Conservation (phyloP, 306 rosid genomes). For the Citrullus mucosospermus region DNA sequence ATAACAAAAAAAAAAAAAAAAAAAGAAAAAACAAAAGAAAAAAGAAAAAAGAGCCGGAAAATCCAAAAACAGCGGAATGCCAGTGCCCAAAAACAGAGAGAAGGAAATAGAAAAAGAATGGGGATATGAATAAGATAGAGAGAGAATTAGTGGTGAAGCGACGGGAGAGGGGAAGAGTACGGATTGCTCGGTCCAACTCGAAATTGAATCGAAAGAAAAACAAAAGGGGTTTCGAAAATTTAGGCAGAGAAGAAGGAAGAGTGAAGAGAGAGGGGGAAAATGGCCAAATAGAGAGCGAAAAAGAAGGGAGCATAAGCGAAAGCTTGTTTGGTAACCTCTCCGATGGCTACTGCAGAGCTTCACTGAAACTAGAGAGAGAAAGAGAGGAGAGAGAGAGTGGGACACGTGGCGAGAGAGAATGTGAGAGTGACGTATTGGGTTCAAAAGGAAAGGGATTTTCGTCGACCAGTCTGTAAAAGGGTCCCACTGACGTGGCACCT, state of each 20-base stretch:
- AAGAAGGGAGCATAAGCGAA: not conserved
- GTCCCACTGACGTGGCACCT: slow-evolving; percentile 11
- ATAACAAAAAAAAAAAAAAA: not conserved
- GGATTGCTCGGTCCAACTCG: slow-evolving; percentile 28
- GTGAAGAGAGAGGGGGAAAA: not conserved
- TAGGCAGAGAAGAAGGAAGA: slow-evolving; percentile 11
- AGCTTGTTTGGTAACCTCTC: not conserved
- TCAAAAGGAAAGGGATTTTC: slow-evolving; percentile 7
- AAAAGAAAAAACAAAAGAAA: not conserved
- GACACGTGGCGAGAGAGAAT: not conserved
- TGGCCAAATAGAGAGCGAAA: not conserved
- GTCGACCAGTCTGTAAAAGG: slow-evolving; percentile 14
- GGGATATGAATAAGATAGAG: not conserved
- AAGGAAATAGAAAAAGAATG: not conserved
- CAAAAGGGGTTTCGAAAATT: slow-evolving; percentile 5
- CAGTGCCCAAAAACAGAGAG: not conserved
- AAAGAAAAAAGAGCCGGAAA: not conserved
- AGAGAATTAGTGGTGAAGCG: slow-evolving; percentile 30
- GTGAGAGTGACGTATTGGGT: slow-evolving; percentile 17
- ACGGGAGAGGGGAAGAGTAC: slow-evolving; percentile 19
- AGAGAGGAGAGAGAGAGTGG: not conserved
- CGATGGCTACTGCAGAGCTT: slow-evolving; percentile 18
- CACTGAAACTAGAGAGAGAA: not conserved
- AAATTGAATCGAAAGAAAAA: not conserved
- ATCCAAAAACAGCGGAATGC: not conserved